Conservation (phyloP, 192 early-diverging fungal species). For the Backusella westeae region DNA sequence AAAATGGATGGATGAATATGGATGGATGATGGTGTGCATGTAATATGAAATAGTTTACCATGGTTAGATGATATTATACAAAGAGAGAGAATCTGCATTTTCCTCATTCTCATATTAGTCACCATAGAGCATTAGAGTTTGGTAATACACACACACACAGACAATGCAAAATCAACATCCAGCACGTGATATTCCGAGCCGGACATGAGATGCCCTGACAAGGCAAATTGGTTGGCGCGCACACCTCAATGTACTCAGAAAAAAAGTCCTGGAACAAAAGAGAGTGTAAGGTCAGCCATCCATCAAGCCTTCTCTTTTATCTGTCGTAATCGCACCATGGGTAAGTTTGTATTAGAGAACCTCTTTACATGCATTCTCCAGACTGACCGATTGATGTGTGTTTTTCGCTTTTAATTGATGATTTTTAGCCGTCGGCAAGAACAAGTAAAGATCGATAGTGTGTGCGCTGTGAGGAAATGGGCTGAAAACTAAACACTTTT, state of each 20-base stretch:
- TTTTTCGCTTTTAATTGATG: background rate
- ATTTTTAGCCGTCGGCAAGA: slow-evolving; percentile 65
- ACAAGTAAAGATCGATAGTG: slow-evolving; percentile 50
- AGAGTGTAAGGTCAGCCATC: slow-evolving; percentile 1
- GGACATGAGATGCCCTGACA: background rate
- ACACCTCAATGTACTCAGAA: background rate
- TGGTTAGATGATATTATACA: slow-evolving; percentile 19
- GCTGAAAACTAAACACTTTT: background rate
- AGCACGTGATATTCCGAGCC: background rate
- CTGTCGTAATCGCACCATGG: slow-evolving; percentile 9
- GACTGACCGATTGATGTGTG: background rate
- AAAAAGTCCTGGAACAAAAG: slow-evolving; percentile 6
- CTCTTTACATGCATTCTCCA: background rate
- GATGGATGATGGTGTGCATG: background rate
- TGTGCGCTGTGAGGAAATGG: background rate
- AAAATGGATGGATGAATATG: slow-evolving; percentile 23
- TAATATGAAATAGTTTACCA: slow-evolving; percentile 17
- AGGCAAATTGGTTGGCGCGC: background rate
- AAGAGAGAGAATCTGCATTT: slow-evolving; percentile 3
- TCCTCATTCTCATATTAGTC: background rate
- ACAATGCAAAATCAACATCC: background rate
- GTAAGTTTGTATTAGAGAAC: background rate
- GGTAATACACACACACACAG: background rate
- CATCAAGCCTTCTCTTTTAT: slow-evolving; percentile 8
- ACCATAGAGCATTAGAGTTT: background rate